Base-by-base conservation (phyloP, 345 rosid species). In the Boechera divaricarpa region DNA sequence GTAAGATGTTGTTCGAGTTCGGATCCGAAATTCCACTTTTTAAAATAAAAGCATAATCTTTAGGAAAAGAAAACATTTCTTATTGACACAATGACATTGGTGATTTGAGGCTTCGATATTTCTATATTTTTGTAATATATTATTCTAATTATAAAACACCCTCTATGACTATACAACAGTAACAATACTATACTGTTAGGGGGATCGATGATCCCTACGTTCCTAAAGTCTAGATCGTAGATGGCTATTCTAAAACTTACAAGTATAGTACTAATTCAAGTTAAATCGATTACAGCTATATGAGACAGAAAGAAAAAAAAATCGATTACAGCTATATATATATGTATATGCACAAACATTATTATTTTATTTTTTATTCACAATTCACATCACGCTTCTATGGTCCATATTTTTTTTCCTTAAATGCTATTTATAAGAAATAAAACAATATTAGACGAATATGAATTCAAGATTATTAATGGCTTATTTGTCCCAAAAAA, bases 171-270 rank as follows among this genome's bases (percentile, higher is more conserved):
- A 70, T 35, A 71, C 58, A 26, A 71, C 9, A 62, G 67, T 41
- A 62, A 24, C 68, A 28, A 32, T 62, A 58, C 53, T 31, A 26
- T 28, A 57, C 51, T 39, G 10, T 38, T 33, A 61, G 66, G 66
- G 59, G 67, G 78, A 66, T 52, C 66, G 48, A 57, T 57, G 73
- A 66, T 56, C 72, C 59, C 78, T 74, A 65, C 72, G 67, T 47
- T 26, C 67, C 33, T 11, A 67, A 21, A 57, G 44, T 21, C 62
- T 67, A 75, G 41, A 28, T 35, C n/a, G 4, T 56, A 56, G 67
- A 75, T 75, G 52, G 60, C 73, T 75, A 28, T 67, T 31, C 41
- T 7, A 72, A 18, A 66, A 66, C 59, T 57, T 32, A 56, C 65
- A 58, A 58, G 38, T 56, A 39, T 49, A 51, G 11, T n/a, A 29